A percentile compares a stretch with the other conserved stretches of the same genome.
phyloP scores from a whole-genome alignment of 1,139 yeast genomes.

The Blastobotrys illinoisensis region DNA sequence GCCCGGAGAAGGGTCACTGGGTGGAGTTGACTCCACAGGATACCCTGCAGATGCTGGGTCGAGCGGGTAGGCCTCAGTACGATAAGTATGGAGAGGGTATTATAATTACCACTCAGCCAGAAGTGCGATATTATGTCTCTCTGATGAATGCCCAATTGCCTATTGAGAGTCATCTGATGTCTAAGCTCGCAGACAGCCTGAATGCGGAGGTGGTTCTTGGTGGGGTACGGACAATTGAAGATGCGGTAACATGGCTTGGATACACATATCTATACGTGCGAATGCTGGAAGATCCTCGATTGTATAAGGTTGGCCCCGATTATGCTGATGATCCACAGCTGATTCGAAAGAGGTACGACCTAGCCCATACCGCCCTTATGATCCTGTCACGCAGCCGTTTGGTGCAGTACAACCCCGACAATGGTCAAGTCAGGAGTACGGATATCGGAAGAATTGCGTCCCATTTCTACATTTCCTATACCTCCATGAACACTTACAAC shows the following conservation, averaged over 20 bases:
- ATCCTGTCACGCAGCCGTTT: constrained; percentile 51
- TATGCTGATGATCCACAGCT: constrained; percentile 49
- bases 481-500: constrained; percentile 60
- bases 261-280: constrained; percentile 76
- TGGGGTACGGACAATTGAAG: constrained; percentile 51
- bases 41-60: constrained; percentile 86
- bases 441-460: constrained; percentile 85
- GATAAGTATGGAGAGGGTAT: constrained; percentile 93
- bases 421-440: constrained; percentile 53
- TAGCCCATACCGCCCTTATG: constrained; percentile 71
- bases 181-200: constrained; percentile 62
- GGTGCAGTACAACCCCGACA: constrained; percentile 49
- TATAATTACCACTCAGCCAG: constrained; percentile 81
- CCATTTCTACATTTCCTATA: constrained; percentile 72
- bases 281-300: constrained; percentile 65
- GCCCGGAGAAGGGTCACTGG: constrained; percentile 89
- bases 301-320: constrained; percentile 72
- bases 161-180: constrained; percentile 80
- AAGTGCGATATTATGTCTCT: constrained; percentile 83
- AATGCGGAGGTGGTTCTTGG: constrained; percentile 89
- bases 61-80: constrained; percentile 96
- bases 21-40: constrained; percentile 88
- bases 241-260: constrained; percentile 75
- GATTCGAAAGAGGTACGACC: constrained; percentile 52
- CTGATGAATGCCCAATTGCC: constrained; percentile 86